Conservation (phyloP, 2,329 filamentous ascomycete species). For the Coniella vitis region DNA sequence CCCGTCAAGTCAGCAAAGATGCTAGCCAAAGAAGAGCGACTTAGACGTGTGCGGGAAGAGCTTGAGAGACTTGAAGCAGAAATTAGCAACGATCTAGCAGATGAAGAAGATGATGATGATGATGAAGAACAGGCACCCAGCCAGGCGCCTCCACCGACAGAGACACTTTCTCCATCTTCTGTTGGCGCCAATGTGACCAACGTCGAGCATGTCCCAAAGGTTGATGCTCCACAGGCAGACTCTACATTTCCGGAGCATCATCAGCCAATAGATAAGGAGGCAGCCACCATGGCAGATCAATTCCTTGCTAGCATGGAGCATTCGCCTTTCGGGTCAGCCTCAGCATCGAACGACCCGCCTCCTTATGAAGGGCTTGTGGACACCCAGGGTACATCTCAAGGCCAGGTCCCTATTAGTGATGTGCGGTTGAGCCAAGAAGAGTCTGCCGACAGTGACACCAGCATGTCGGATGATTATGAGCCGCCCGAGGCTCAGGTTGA, state of each 20-base stretch:
- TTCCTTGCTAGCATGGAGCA: neutral
- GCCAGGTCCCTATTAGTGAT: neutral
- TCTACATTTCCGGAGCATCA: constrained; percentile 20
- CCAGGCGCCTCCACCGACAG: constrained; percentile 23
- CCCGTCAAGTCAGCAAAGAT: constrained; percentile 33
- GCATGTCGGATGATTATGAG: constrained; percentile 47
- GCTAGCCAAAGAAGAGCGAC: constrained; percentile 39
- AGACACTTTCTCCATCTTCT: neutral
- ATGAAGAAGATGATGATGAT: too few species aligned
- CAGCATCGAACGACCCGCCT: neutral
- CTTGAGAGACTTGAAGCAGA: constrained; percentile 45
- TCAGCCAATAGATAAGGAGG: neutral
- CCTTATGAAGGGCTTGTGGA: neutral
- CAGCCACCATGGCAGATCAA: neutral
- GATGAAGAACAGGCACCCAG: constrained; percentile 18
- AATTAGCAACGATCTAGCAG: constrained; percentile 28
- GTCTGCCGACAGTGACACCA: constrained; percentile 16
- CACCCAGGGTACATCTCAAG: neutral
- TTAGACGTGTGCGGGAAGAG: constrained; percentile 39
- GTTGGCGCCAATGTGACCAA: neutral
- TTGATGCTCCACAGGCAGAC: neutral
- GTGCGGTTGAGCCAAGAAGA: neutral
- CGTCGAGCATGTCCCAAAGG: neutral
- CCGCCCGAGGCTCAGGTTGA: constrained; percentile 37
- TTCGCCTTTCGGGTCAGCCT: neutral